Evolutionary conservation across 1,284 basidiomycete genomes (phyloP), one percentile per base, ranked within the genome.

Genomic region (Gomphus bonarii): DNA sequence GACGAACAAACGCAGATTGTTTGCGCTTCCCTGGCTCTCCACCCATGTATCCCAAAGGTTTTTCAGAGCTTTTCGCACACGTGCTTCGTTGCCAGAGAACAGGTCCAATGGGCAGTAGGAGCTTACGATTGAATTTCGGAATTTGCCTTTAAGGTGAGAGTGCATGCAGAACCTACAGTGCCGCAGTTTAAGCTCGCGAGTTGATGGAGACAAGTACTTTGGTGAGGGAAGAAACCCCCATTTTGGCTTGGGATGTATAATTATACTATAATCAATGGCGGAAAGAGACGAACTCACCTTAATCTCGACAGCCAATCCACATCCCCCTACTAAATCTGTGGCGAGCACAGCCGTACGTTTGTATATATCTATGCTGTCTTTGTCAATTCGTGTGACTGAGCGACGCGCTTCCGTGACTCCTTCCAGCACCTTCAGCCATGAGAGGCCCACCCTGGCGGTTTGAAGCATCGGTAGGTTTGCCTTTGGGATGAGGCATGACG

Each of bases 21-120:
- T 95, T 47, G 81, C 72, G 31, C 73, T 68, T 3, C 84, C 89
- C 18, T 77, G 66, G 49, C 77, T 84, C 14, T 65, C 67, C 40
- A 73, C 61, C 93, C 93, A 97, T 0, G 73, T 74, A 46, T 79
- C 70, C 83, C 85, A 91, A n/a, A 97, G 75, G 20, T 70, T 72
- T 46, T 72, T 67, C n/a, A 95, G 66, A 6, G 91, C 90, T n/a
- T 72, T 74, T 10, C 61, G 66, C 25, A 90, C 69, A 16, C 91
- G 79, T 25, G 48, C 59, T 55, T 75, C 67, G 11, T 90, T 77
- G 2, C 74, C 74, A 14, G 91, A 93, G 69, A 82, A 97, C 25
- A 97, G 73, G 70, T 97, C 93, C 51, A 97, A 72, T 0, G 93
- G 93, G 66, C 91, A 93, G 69, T 90, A 97, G 1, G 72, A 73